Evolutionary conservation across 208 protist genomes (phyloP), one percentile per base, ranked within the genome.

Genomic region (Phytomonas francai): DNA sequence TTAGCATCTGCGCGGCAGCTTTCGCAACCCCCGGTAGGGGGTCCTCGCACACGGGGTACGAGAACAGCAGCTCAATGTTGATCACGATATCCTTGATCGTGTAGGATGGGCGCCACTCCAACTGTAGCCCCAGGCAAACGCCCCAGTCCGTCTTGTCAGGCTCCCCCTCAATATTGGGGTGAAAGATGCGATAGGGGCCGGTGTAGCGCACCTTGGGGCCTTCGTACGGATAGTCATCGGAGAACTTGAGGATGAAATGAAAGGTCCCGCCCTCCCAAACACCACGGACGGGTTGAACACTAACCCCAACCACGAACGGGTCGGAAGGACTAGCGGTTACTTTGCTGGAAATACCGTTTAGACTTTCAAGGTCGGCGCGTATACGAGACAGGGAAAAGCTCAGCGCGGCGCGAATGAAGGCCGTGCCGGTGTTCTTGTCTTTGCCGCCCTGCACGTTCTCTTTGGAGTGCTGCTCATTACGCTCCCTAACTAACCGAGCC

Each of bases 161-260:
- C 29, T 94, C 85, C 60, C 86, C 87, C 29, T 94, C 91, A 63
- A 97, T 95, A 73, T 97, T 97, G 14, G 91, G 91, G 65, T 97
- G 91, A 64, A 87, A 94, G 42, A 95, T 76, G 63, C 88, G 86
- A 12, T 70, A 59, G 11, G 91, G 84, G 0, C 87, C 87, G 51
- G 77, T 66, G 70, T 91, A 96, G 36, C 79, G 76, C 49, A 93
- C 87, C 68, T 85, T 89, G 0, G 91, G 91, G 4, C 85, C 86
- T 60, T 87, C 81, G 62, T 89, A 87, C 4, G 91, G 91, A 70
- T 89, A 97, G 25, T 83, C 72, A 8, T 88, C 77, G 22, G 82
- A 71, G 68, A 97, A 86, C 49, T 79, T 54, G 19, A 97, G 60
- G 22, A 68, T 19, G 45, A 97, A 97, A n/a, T 74, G 34, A 64